phyloP scores from a whole-genome alignment of 2,329 filamentous ascomycete genomes.

The Anthostomella pinea region DNA sequence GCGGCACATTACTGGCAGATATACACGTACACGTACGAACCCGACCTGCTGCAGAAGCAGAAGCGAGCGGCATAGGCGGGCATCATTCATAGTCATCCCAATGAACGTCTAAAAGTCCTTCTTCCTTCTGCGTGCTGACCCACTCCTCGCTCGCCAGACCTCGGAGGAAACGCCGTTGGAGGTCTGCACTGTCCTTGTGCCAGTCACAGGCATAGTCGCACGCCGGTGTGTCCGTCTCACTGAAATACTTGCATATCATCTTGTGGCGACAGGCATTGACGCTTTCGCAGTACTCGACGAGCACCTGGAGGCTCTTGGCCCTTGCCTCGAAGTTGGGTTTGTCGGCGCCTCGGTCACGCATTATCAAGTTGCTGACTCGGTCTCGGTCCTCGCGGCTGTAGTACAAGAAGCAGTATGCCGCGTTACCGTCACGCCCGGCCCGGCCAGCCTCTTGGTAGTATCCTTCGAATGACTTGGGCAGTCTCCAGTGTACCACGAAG shows the following conservation, averaged over 20 bases:
- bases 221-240: constrained; percentile 54
- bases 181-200: constrained; percentile 63
- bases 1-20: not conserved
- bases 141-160: constrained; percentile 60
- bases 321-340: constrained; percentile 47
- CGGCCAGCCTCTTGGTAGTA: constrained; percentile 96
- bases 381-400: constrained; percentile 87
- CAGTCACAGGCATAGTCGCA: constrained; percentile 78
- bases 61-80: not conserved
- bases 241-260: constrained; percentile 74
- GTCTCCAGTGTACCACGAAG: constrained; percentile 91
- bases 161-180: constrained; percentile 55
- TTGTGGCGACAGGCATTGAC: constrained; percentile 71
- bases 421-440: constrained; percentile 85
- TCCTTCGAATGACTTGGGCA: constrained; percentile 91
- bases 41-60: too few species aligned
- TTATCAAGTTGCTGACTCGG: constrained; percentile 59
- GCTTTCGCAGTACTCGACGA: constrained; percentile 81
- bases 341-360: constrained; percentile 44
- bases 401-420: constrained; percentile 83
- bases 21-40: not conserved
- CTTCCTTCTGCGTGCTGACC: constrained; percentile 60
- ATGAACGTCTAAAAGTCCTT: constrained; percentile 54
- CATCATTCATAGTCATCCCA: constrained; percentile 44
- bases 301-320: constrained; percentile 60